Evolutionary conservation across 1,284 basidiomycete species (phyloP).

Genomic region (Sanghuangporus weigelae): DNA sequence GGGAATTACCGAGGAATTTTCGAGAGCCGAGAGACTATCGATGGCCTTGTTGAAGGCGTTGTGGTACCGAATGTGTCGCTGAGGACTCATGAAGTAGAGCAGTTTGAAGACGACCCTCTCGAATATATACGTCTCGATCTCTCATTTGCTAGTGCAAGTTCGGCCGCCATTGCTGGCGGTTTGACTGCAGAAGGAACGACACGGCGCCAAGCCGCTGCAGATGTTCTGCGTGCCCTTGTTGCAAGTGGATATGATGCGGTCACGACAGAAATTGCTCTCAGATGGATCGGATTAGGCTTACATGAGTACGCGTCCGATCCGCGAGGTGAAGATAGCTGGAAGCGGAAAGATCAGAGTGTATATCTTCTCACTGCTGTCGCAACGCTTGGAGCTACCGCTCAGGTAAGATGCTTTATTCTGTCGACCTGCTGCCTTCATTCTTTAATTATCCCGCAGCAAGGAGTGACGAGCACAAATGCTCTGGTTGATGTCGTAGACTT

Average conservation of each 20-base stretch:
- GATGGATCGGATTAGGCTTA: conserved; percentile 79
- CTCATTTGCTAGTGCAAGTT: conserved; percentile 53
- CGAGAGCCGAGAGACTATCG: conserved; percentile 74
- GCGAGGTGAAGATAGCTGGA: conserved; percentile 77
- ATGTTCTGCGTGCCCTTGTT: conserved; percentile 85
- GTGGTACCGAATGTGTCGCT: conserved; percentile 90
- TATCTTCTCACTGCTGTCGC: conserved; percentile 92
- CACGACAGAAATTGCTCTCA: conserved; percentile 80
- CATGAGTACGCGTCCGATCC: conserved; percentile 39
- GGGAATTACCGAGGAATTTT: conserved; percentile 65
- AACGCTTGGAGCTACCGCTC: conserved; percentile 77
- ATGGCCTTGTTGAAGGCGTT: conserved; percentile 83
- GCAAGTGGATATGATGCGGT: conserved; percentile 75
- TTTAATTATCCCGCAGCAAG: conserved; percentile 47
- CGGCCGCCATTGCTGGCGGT: conserved; percentile 33
- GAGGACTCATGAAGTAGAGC: conserved; percentile 87
- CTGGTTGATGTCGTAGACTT: conserved; percentile 94
- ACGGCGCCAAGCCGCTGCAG: conserved; percentile 86
- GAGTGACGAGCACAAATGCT: conserved; percentile 90
- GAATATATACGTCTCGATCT: conserved; percentile 94
- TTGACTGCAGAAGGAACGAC: conserved; percentile 57
- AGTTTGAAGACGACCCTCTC: conserved; percentile 96
- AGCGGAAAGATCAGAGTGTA: conserved; percentile 93
- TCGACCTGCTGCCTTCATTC: neutral
- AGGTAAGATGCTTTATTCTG: conserved; percentile 41